Percentiles rank a stretch among this genome's conserved stretches.
Conservation (phyloP, 169 alveolate species). For the Eimeria tenella region DNA sequence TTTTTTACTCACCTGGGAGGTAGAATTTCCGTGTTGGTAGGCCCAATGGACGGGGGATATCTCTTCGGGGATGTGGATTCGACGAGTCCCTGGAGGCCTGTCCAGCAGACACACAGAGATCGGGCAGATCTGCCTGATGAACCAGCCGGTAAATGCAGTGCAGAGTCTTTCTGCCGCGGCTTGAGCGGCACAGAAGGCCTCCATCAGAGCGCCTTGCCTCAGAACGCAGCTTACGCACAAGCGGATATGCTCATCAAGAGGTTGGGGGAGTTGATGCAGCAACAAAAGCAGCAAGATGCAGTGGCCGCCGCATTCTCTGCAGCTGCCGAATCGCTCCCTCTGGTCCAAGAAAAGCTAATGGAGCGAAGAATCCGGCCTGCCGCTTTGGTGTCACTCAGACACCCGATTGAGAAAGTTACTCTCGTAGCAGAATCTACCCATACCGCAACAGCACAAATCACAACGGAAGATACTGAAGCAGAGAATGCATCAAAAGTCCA, state of each 20-base stretch:
- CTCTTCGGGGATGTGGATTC: no score
- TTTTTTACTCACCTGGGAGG: no score
- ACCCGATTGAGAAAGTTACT: background rate
- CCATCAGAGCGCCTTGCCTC: background rate
- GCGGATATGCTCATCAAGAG: conserved; percentile 11
- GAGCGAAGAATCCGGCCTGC: background rate
- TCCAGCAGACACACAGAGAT: no score
- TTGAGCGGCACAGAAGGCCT: no score
- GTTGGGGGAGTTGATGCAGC: background rate
- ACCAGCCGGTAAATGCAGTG: no score
- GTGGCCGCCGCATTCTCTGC: conserved; percentile 33
- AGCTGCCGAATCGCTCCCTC: conserved; percentile 31
- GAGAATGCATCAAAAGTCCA: no score
- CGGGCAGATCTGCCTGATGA: no score
- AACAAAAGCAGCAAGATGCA: conserved; percentile 11
- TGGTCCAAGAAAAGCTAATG: background rate
- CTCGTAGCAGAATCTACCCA: conserved; percentile 16
- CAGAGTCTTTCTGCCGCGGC: no score
- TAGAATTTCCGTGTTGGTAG: no score
- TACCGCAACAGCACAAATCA: background rate
- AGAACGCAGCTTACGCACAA: background rate
- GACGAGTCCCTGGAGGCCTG: no score
- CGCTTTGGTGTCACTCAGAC: background rate
- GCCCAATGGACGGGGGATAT: no score
- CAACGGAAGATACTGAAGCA: background rate